phyloP scores from a whole-genome alignment of 2,329 filamentous ascomycete genomes.

The Alternaria ventricosa region DNA sequence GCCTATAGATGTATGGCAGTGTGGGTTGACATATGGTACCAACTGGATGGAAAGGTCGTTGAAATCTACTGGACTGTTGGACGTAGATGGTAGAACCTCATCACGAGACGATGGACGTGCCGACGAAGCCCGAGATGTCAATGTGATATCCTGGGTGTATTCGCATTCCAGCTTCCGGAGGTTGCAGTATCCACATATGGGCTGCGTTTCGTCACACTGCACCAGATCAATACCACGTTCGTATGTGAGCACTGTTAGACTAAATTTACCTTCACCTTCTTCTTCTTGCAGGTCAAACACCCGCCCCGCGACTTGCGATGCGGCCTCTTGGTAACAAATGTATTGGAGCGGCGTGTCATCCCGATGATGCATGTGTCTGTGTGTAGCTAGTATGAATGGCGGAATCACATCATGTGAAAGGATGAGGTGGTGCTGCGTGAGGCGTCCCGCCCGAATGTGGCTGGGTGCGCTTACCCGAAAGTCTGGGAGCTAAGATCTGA shows the following conservation, averaged over 20 bases:
- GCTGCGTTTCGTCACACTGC: constrained; percentile 42
- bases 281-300: constrained; percentile 41
- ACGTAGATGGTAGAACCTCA: background rate
- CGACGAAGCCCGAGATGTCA: constrained; percentile 3
- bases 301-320: constrained; percentile 43
- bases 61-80: constrained; percentile 18
- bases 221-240: constrained; percentile 10
- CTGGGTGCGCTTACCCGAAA: background rate
- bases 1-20: constrained; percentile 26
- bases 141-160: constrained; percentile 23
- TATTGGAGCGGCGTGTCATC: constrained; percentile 36
- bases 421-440: background rate
- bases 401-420: background rate
- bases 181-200: constrained; percentile 36
- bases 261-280: constrained; percentile 42
- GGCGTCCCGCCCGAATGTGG: background rate
- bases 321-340: constrained; percentile 41
- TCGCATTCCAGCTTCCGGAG: constrained; percentile 32
- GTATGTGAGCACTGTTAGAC: background rate
- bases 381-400: background rate
- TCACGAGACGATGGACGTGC: background rate
- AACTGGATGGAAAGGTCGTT: constrained; percentile 9
- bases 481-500: background rate
- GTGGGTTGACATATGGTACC: constrained; percentile 26
- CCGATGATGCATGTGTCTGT: background rate